Percentiles rank a stretch among this genome's conserved stretches.
Conservation (phyloP, 345 rosid genomes). For the Salix brachista region DNA sequence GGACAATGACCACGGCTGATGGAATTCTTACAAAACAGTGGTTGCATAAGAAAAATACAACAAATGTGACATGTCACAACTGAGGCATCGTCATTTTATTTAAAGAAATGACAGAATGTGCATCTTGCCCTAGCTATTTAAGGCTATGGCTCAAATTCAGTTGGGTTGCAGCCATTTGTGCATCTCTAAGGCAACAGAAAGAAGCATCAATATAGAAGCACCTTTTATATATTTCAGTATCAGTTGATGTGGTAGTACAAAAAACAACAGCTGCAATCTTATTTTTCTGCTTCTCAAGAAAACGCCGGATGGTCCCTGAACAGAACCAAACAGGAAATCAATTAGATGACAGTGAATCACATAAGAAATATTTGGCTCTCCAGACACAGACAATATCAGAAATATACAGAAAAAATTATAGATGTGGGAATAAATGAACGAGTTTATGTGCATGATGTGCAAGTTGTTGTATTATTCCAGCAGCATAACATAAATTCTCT, state of each 20-base stretch:
- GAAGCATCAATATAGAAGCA: conserved; percentile 17
- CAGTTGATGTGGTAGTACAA: conserved; percentile 72
- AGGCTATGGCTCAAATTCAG: neutral
- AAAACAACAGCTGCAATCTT: conserved; percentile 82
- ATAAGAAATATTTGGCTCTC: neutral
- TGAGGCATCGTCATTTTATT: conserved; percentile 1
- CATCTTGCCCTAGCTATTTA: neutral
- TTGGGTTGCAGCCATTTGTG: neutral
- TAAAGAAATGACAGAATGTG: conserved; percentile 7
- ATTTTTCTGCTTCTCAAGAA: conserved; percentile 90
- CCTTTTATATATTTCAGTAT: conserved; percentile 97
- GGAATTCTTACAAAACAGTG: neutral
- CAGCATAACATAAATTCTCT: neutral
- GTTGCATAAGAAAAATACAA: neutral
- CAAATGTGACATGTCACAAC: neutral
- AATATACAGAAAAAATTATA: conserved; percentile 1
- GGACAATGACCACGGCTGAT: conserved; percentile 2
- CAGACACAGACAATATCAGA: conserved; percentile 6
- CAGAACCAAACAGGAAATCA: conserved; percentile 18
- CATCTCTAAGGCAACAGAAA: conserved; percentile 5
- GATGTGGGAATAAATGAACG: neutral
- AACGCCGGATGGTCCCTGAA: conserved; percentile 88
- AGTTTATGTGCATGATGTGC: neutral
- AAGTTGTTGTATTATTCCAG: neutral
- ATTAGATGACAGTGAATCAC: neutral